Percentiles rank a stretch among this genome's conserved stretches.
phyloP scores from a whole-genome alignment of 2,329 filamentous ascomycete species.

The Helotiales sp. region DNA sequence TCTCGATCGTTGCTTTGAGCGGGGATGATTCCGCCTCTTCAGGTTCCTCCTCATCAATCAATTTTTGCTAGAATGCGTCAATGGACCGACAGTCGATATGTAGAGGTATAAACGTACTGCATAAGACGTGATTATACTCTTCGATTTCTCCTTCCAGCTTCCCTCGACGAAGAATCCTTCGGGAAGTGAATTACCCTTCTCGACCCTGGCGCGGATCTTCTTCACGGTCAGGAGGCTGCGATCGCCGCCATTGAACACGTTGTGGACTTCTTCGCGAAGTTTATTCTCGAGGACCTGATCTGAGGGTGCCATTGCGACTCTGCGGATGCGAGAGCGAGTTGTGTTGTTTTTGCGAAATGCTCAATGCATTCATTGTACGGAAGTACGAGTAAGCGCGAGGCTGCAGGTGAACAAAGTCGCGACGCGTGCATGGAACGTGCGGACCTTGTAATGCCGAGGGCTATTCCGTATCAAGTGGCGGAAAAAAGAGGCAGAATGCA shows the following conservation, averaged over 20 bases:
- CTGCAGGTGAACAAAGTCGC: too few species aligned
- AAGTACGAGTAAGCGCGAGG: too few species aligned
- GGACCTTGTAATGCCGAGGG: too few species aligned
- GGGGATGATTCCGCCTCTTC: slow-evolving; percentile 4
- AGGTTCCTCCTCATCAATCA: slow-evolving; percentile 20
- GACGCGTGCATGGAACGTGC: too few species aligned
- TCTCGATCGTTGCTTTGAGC: slow-evolving; percentile 8
- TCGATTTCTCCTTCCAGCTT: slow-evolving; percentile 60
- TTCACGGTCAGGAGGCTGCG: slow-evolving; percentile 56
- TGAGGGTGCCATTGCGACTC: not conserved
- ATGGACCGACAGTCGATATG: slow-evolving; percentile 4
- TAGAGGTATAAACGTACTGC: slow-evolving; percentile 44
- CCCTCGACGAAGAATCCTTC: slow-evolving; percentile 49
- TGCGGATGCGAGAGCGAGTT: too few species aligned
- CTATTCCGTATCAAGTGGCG: too few species aligned
- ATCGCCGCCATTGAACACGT: slow-evolving; percentile 27
- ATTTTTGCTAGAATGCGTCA: slow-evolving; percentile 4
- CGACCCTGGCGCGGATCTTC: slow-evolving; percentile 52
- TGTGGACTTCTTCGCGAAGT: not conserved
- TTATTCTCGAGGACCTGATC: not conserved
- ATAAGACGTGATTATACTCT: slow-evolving; percentile 53
- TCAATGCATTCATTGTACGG: too few species aligned
- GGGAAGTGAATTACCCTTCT: slow-evolving; percentile 49
- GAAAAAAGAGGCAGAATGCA: too few species aligned
- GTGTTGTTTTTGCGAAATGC: too few species aligned